Evolutionary conservation across 305 asterid genomes (phyloP).

Genomic region (Solanum hybrid): DNA sequence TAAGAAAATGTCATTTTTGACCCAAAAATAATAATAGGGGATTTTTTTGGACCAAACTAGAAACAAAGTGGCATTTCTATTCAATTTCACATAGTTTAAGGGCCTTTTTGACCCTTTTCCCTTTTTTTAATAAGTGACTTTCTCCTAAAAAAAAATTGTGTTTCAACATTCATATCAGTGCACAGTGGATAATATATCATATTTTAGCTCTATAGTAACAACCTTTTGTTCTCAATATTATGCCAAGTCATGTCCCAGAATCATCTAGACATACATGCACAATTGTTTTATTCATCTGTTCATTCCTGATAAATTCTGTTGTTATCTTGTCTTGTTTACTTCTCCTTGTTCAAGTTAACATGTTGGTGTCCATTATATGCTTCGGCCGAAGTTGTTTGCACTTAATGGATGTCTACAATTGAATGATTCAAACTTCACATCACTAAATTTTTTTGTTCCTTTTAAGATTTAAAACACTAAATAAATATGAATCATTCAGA

Average conservation of each 20-base stretch:
- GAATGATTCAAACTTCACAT: not conserved
- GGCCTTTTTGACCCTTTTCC: not conserved
- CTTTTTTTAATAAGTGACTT: not conserved
- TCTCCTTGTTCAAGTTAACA: not conserved
- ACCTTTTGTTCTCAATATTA: not conserved
- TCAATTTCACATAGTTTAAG: not conserved
- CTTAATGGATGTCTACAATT: not conserved
- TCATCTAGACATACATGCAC: not conserved
- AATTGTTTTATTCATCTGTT: not conserved
- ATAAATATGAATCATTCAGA: not conserved
- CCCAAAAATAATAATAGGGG: not conserved
- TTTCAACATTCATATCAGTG: not conserved
- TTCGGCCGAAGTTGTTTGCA: not conserved
- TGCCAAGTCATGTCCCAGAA: not conserved
- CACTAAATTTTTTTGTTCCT: not conserved
- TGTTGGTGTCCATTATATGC: not conserved
- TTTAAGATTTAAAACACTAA: not conserved
- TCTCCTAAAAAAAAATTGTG: not conserved
- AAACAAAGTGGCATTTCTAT: not conserved
- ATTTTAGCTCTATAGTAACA: not conserved
- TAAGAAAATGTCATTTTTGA: not conserved
- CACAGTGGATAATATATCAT: not conserved
- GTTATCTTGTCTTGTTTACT: not conserved
- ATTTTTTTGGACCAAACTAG: not conserved
- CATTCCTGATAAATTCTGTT: not conserved